These are phyloP conservation scores for Torrubiella hemipterigena DNA, from an alignment of 2,329 filamentous ascomycete species.

Conservation along the genomic window DNA sequence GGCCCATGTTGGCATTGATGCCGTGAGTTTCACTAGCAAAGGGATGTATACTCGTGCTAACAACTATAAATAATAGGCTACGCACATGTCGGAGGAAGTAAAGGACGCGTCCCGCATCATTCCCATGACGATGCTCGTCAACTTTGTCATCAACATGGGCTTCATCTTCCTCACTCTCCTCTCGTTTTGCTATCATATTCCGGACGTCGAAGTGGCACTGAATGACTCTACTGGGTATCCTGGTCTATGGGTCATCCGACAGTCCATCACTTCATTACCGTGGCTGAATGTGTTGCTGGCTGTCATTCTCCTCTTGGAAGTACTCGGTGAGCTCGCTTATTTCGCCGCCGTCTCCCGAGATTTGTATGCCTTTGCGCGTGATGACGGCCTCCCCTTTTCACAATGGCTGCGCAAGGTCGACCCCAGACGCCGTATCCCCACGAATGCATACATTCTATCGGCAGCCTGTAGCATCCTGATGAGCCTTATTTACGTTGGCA, in stretches of 20 bases:
- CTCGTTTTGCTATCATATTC: constrained; percentile 4
- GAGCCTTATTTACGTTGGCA: constrained; percentile 8
- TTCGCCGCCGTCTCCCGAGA: constrained; percentile 5
- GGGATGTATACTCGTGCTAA: not conserved
- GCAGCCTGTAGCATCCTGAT: constrained; percentile 5
- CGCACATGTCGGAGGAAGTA: constrained; percentile 9
- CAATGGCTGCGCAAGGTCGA: constrained; percentile 5
- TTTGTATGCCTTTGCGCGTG: constrained; percentile 5
- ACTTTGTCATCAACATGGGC: not conserved
- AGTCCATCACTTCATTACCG: constrained; percentile 3
- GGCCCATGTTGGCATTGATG: constrained; percentile 6
- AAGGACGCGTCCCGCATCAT: constrained; percentile 7
- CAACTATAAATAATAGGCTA: not conserved
- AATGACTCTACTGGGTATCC: constrained; percentile 3
- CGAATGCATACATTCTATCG: constrained; percentile 7
- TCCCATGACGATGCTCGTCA: constrained; percentile 5
- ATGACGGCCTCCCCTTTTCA: constrained; percentile 5
- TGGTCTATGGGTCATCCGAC: constrained; percentile 4
- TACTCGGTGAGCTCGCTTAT: constrained; percentile 3
- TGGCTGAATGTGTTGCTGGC: constrained; percentile 5
- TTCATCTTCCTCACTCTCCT: constrained; percentile 3
- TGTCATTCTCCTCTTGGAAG: constrained; percentile 3
- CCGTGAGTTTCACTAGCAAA: not conserved
- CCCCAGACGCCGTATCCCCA: constrained; percentile 5
- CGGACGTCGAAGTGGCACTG: constrained; percentile 3